Base-by-base conservation (phyloP, 805 yeast genomes). In the Metschnikowia shivogae region DNA sequence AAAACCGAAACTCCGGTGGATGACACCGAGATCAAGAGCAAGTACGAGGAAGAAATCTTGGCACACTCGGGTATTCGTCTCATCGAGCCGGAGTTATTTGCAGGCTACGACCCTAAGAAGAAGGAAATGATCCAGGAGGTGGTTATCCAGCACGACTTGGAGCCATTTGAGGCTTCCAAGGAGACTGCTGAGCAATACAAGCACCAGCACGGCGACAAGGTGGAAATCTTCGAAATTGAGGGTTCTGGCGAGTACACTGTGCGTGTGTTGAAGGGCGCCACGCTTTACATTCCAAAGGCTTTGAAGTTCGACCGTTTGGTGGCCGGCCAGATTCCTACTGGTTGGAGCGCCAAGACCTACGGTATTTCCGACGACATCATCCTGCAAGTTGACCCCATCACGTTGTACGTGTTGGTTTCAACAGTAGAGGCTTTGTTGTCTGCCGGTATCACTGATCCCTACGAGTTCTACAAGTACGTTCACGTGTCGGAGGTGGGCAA, bases 401-500 rank as follows among this genome's bases (percentile, higher is more conserved):
- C 99, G 32, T 78, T 93, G 64, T 93, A 74, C 63, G 96, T 88
- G 41, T 77, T 93, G 67, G 99, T 93, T 43, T 78, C 97, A 24
- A 93, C 97, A 42, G 95, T 84, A 47, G 98, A 93, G 74, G 97
- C 98, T 2, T 83, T 93, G 57, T 77, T 93, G 56, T 72, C 92
- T 46, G 80, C 97, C 53, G 99, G 99, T 84, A 74, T 93, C 61
- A 89, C 97, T 48, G 99, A 93, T 67, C 99, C 99, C 53, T 93
- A 89, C 67, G 99, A 93, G 75, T 89, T 95, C 78, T 93, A 93
- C 79, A 84, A 92, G 73, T 95, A 93, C 66, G 96, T 95, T 41
- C 99, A 93, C 68, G 95, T 93, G 46, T 89, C 98, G 38, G 98
- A 93, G 72, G 89, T 93, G 57, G 99, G 99, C 76, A 95, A 92